These are phyloP conservation scores for Suillus subaureus DNA, from an alignment of 768 basidiomycete species.

Conservation along the genomic window DNA sequence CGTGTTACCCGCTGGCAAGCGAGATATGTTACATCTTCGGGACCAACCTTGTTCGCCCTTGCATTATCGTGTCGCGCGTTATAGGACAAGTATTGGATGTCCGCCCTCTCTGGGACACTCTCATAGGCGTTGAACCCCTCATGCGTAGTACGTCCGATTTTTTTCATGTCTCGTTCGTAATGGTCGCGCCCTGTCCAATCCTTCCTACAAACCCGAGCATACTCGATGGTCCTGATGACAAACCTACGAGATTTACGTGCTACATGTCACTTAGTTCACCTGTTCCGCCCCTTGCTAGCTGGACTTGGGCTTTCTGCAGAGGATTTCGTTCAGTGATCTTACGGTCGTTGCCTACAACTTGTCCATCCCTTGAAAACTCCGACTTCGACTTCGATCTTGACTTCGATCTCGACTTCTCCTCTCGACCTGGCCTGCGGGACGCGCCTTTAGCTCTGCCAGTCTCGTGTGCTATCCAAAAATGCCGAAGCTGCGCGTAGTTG, in stretches of 20 bases:
- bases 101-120: neutral
- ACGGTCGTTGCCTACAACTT: neutral
- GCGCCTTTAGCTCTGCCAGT: neutral
- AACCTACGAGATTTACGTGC: neutral
- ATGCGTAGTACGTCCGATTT: no score
- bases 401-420: neutral
- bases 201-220: neutral
- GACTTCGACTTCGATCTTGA: neutral
- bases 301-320: neutral
- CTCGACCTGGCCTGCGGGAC: neutral
- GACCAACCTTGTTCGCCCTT: neutral
- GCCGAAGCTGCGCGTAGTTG: neutral
- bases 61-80: neutral
- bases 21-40: neutral
- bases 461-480: neutral
- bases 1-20: neutral
- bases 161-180: no score
- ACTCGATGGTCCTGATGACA: neutral
- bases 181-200: neutral
- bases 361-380: neutral
- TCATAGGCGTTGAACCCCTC: neutral
- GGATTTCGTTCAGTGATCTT: neutral
- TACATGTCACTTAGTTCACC: neutral
- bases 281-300: neutral
- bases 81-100: neutral